Conservation (phyloP, 1,284 basidiomycete genomes). For the Fomitopsis schrenkii region DNA sequence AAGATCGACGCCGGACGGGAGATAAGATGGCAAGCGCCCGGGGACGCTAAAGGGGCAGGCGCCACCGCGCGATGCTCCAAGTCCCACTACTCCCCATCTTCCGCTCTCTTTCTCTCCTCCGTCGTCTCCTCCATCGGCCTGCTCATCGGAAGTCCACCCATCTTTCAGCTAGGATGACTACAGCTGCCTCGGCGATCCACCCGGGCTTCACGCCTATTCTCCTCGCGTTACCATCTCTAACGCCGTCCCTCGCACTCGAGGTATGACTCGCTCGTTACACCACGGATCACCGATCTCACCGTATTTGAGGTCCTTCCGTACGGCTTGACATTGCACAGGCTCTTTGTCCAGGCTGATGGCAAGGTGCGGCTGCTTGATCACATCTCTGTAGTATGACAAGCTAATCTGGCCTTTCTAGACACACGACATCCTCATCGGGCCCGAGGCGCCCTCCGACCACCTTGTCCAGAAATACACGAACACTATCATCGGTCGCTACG, state of each 20-base stretch:
- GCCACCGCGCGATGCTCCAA: background rate
- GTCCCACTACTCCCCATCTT: background rate
- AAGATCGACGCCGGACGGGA: background rate
- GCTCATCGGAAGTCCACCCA: background rate
- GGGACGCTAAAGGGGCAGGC: background rate
- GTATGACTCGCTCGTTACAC: conserved; percentile 25
- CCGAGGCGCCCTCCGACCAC: conserved; percentile 59
- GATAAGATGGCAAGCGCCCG: background rate
- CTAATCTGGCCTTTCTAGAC: conserved; percentile 36
- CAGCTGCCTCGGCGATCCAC: conserved; percentile 5
- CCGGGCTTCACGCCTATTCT: conserved; percentile 47
- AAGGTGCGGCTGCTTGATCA: conserved; percentile 36
- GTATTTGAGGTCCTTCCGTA: conserved; percentile 52
- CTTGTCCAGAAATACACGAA: conserved; percentile 63
- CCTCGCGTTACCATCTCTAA: conserved; percentile 48
- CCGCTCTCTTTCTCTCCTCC: background rate
- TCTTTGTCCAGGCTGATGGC: conserved; percentile 61
- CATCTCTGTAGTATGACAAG: background rate
- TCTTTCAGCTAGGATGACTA: background rate
- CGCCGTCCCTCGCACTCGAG: conserved; percentile 57
- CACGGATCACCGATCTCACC: conserved; percentile 6
- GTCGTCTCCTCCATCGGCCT: background rate
- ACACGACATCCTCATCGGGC: conserved; percentile 71
- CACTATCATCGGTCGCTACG: conserved; percentile 67
- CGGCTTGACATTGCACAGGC: conserved; percentile 62